Evolutionary conservation across 805 yeast species (phyloP), one percentile per base, ranked within the genome.

Genomic region (Sugiyamaella americana): DNA sequence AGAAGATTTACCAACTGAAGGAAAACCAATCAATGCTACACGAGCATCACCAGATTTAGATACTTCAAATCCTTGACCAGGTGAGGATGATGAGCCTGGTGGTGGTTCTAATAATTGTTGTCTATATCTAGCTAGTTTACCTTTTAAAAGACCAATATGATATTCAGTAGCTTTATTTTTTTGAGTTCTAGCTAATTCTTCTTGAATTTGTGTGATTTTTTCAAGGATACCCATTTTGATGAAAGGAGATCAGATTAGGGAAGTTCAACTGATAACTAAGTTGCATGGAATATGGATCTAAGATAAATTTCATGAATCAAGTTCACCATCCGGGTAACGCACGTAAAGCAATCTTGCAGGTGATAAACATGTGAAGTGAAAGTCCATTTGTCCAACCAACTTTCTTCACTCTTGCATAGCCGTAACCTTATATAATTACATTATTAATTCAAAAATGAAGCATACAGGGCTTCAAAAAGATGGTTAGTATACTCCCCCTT

Each of bases 141-240:
- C 98, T 67, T 91, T 89, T 45, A 93, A 72, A 20, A 91, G 76
- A 53, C 98, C 98, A 60, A 91, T 75, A 64, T 91, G 98, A 66
- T 93, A 89, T 71, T 91, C 98, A 1, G 98, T 91, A 52, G 98
- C 98, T 68, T 91, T 91, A 63, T 91, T 91, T 72, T 93, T 91
- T 64, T 91, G 98, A 26, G 98, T 91, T 51, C 96, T 76, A 29
- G 95, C 79, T 73, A 91, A 80, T 66, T 91, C 98, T 68, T 82
- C 87, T 68, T 89, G 95, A 67, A 91, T 88, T 68, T 82, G 87
- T 50, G 80, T 80, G 57, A 88, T 88, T 62, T 87, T 88, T 52
- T 87, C 96, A 18, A 56, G 39, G 40, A 62, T 56, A 13, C 57
- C 62, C 52, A 63, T 64, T 17, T 16, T 42, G 5, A 23, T 22